Evolutionary conservation across 2,329 filamentous ascomycete genomes (phyloP).

Genomic region (Calonectria naviculata): DNA sequence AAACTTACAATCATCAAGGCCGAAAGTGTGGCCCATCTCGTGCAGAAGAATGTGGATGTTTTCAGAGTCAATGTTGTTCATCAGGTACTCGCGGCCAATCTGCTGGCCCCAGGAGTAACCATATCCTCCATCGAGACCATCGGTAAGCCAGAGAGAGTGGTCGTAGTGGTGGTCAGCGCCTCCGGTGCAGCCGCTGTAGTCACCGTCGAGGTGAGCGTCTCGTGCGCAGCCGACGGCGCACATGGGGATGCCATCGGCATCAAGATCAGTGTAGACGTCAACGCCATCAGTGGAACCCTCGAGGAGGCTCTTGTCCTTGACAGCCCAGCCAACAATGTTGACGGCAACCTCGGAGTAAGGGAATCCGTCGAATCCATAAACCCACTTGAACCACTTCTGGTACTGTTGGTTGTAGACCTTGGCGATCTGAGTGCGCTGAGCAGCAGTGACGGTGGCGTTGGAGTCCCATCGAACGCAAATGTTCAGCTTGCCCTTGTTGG

Average conservation of each 20-base stretch:
- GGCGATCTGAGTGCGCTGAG: conserved; percentile 50
- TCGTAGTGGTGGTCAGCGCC: conserved; percentile 52
- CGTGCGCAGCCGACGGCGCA: conserved; percentile 51
- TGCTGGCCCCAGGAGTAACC: conserved; percentile 59
- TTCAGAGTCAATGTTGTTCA: conserved; percentile 49
- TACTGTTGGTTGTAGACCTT: conserved; percentile 47
- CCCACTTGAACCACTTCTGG: conserved; percentile 54
- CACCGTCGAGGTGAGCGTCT: conserved; percentile 55
- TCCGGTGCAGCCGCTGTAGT: conserved; percentile 51
- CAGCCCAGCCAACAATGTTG: conserved; percentile 56
- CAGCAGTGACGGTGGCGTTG: conserved; percentile 46
- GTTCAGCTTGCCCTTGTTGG: conserved; percentile 39
- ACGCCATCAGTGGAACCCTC: conserved; percentile 49
- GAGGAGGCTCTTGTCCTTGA: conserved; percentile 48
- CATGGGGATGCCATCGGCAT: conserved; percentile 52
- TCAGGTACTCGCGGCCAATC: conserved; percentile 56
- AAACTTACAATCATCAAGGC: conserved; percentile 51
- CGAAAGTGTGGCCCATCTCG: conserved; percentile 56
- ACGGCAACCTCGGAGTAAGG: conserved; percentile 52
- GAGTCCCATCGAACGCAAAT: conserved; percentile 57
- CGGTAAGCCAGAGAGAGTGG: conserved; percentile 57
- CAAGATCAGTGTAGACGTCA: conserved; percentile 54
- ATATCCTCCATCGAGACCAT: conserved; percentile 54
- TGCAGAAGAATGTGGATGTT: conserved; percentile 58
- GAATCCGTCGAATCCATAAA: conserved; percentile 56